Evolutionary conservation across 2,329 filamentous ascomycete genomes (phyloP), one percentile per base, ranked within the genome.

Genomic region (Raffaelea ambrosiae): DNA sequence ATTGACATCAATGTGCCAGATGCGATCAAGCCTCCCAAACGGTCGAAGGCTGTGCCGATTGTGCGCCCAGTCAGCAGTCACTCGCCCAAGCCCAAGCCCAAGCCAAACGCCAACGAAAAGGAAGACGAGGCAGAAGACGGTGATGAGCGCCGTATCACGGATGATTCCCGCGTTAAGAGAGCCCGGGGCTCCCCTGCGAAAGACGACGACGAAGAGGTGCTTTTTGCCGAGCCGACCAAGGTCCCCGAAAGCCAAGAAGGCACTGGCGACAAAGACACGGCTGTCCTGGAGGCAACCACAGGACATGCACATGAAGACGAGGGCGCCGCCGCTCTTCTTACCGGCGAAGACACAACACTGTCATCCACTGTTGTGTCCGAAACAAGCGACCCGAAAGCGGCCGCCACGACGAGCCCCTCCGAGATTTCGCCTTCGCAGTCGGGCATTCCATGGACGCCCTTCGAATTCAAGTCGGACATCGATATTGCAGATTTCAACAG

Each of bases 11-110:
- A 72, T 47, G 64, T 73, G 29, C 72, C 75, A 14, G 81, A 87
- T 20, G 74, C 81, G 44, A 67, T 79, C 23, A 85, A 85, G 58
- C 76, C 83, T 7, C 63, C 67, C 1, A 88, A 86, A 66, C 81
- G 80, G 56, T 87, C 83, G 4, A 96, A 93, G 66, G 88, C 88
- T 10, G 77, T 95, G 47, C 86, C 89, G 0, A 94, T 95, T 53
- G 67, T 91, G 10, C 74, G 74, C 36, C 86, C 86, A 1, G 72
- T 80, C 49, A 81, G 71, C 56, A 64, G 62, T 2, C 61, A 64
- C 16, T 60, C 63, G 1, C 48, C 54, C 3, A 54, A 59, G 20
- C 18, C 35, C 3, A 20, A 19, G 9, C 9, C 9, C 2, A 19
- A 11, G 29, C 11, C 42, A 10, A 16, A 19, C 9, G 20, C 20